A percentile compares a stretch with the other conserved stretches of the same genome.
These are phyloP conservation scores for Nicotiana benthamiana DNA, from an alignment of 257 asterid genomes.

Conservation along the genomic window DNA sequence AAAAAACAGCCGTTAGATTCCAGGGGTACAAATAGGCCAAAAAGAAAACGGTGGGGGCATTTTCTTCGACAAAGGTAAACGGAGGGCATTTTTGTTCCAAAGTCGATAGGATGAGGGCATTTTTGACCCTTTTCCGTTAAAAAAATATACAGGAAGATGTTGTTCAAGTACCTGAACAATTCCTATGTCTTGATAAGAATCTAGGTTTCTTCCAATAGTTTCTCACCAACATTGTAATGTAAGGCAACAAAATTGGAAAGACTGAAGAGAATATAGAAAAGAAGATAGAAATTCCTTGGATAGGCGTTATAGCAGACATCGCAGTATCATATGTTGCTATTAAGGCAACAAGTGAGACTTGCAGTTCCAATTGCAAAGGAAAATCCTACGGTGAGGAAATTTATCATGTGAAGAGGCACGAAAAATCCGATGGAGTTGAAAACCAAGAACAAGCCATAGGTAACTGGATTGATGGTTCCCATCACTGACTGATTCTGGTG, in stretches of 20 bases:
- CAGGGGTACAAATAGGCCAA: too few relatives aligned
- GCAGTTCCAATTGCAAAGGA: constrained; percentile 36
- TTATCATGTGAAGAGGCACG: constrained; percentile 33
- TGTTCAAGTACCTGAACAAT: not conserved
- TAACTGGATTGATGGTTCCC: constrained; percentile 16
- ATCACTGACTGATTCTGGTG: constrained; percentile 20
- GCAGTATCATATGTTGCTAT: constrained; percentile 28
- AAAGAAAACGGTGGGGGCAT: too few relatives aligned
- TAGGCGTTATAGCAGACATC: constrained; percentile 25
- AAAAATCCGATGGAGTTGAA: constrained; percentile 42
- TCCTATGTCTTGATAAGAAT: not conserved
- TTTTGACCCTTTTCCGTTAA: too few relatives aligned
- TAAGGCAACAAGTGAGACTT: constrained; percentile 28
- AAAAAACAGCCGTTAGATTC: too few relatives aligned
- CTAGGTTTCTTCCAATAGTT: constrained; percentile 10
- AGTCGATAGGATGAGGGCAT: too few relatives aligned
- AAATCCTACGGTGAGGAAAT: constrained; percentile 27
- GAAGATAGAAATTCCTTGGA: not conserved
- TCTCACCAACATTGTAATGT: constrained; percentile 3
- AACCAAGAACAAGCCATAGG: constrained; percentile 12
- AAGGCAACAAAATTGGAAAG: constrained; percentile 9
- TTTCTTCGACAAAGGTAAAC: too few relatives aligned
- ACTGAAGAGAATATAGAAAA: constrained; percentile 8
- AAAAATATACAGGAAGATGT: not conserved
- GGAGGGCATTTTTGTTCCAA: too few relatives aligned